phyloP scores from a whole-genome alignment of 495 filamentous ascomycete species.

The Penicillium cataractarum region DNA sequence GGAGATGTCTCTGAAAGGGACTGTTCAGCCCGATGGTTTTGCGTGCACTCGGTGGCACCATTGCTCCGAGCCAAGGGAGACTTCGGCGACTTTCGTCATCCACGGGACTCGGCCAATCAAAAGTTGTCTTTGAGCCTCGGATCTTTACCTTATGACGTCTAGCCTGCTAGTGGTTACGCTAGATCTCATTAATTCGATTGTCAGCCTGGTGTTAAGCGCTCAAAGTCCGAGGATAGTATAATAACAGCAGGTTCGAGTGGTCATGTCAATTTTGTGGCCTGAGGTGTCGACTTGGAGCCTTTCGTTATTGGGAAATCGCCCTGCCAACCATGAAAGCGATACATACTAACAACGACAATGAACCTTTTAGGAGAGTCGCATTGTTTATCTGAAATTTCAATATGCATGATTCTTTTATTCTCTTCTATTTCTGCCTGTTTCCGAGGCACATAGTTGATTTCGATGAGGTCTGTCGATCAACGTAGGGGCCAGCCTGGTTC shows the following conservation, averaged over 20 bases:
- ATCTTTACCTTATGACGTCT: not conserved
- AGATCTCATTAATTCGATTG: not conserved
- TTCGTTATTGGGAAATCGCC: not conserved
- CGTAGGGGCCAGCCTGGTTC: too few species aligned
- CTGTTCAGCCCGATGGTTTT: not conserved
- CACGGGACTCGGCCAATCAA: not conserved
- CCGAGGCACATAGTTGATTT: too few species aligned
- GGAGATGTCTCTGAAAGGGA: not conserved
- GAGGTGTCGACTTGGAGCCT: not conserved
- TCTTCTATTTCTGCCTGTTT: too few species aligned
- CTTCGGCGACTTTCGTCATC: slow-evolving; percentile 3
- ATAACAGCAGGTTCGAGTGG: too few species aligned
- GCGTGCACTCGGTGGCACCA: not conserved
- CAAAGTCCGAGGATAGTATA: too few species aligned
- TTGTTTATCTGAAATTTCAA: too few species aligned
- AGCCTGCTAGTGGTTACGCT: not conserved
- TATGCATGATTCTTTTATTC: too few species aligned
- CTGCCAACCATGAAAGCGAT: too few species aligned
- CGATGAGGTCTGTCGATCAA: too few species aligned
- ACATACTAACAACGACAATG: too few species aligned
- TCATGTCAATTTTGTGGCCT: not conserved
- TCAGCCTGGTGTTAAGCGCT: not conserved
- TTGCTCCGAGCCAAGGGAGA: not conserved
- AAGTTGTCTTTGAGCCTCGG: not conserved
- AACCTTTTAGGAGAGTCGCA: too few species aligned